phyloP scores from a whole-genome alignment of 2,329 filamentous ascomycete species.

The Penicillium sp. region DNA sequence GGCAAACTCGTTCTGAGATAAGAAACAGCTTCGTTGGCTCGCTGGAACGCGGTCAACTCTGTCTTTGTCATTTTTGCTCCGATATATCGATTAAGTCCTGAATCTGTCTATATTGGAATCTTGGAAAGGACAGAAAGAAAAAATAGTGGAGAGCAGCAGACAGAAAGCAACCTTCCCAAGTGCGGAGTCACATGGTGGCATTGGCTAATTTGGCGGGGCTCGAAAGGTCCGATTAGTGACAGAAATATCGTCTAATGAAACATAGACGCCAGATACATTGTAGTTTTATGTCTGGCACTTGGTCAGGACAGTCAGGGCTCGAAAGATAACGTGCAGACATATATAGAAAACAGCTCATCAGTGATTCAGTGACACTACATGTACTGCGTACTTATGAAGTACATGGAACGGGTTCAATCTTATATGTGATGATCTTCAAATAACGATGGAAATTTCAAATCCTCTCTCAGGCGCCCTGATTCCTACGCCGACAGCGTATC shows the following conservation, averaged over 20 bases:
- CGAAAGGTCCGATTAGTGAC: neutral
- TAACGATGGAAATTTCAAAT: too few species aligned
- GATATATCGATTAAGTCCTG: neutral
- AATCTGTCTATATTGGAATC: neutral
- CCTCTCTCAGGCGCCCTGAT: too few species aligned
- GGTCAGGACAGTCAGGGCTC: too few species aligned
- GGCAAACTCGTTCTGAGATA: conserved; percentile 53
- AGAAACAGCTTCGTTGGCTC: conserved; percentile 47
- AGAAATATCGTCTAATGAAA: neutral
- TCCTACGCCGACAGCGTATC: too few species aligned
- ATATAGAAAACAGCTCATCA: neutral
- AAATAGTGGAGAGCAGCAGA: neutral
- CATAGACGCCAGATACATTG: neutral
- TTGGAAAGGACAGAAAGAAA: neutral
- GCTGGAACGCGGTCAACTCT: conserved; percentile 25
- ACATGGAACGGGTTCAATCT: too few species aligned
- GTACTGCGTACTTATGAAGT: too few species aligned
- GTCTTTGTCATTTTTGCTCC: conserved; percentile 12
- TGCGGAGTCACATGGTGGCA: conserved; percentile 13
- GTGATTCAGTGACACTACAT: too few species aligned
- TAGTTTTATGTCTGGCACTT: neutral
- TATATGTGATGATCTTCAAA: too few species aligned
- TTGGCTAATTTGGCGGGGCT: conserved; percentile 7
- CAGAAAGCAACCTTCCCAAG: neutral
- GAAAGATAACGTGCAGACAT: neutral